Base-by-base conservation (phyloP, 805 yeast genomes). In the Nakazawaea molendinolei region DNA sequence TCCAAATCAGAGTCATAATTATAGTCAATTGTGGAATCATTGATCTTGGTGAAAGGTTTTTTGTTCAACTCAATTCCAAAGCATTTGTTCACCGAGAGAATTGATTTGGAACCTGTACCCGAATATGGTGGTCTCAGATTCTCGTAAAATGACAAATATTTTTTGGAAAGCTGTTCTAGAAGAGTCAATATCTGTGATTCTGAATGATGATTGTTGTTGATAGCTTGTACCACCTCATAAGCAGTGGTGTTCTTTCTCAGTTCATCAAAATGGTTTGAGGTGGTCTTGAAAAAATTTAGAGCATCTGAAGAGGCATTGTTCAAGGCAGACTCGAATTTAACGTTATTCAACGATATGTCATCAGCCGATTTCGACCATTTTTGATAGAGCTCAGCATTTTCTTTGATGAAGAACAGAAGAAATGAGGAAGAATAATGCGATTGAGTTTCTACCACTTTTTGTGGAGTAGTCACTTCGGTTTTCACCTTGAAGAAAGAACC, bases 111-210 rank as follows among this genome's bases (percentile, higher is more conserved):
- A 23, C 43, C 54, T 1, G 66, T 56, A 3, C 64, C 65, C 23
- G 47, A 41, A 33, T 55, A 59, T 36, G 67, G 52, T 40, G 55
- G 47, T 50, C 62, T 50, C 36, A 54, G 46, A 40, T 67, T 69
- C 38, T 67, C 71, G 38, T 62, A 61, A 33, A 60, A 60, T n/a
- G 52, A 46, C 5, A 60, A 36, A 49, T 48, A 61, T 43, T 52
- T 60, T 36, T 44, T 38, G 33, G 56, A 65, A 27, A 68, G 56
- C 16, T 51, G 49, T 15, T 51, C 53, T 28, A 68, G 45, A 14
- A 67, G 36, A 0, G 42, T 42, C 8, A 61, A 18, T 9, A 39
- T 24, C 47, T 37, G 65, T 45, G 46, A 66, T 53, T 48, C 60
- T 27, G 40, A 42, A 30, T 30, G 51, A 28, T 44, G 60, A n/a